These are phyloP conservation scores for Onygena corvina DNA, from an alignment of 2,329 filamentous ascomycete species.

Conservation along the genomic window DNA sequence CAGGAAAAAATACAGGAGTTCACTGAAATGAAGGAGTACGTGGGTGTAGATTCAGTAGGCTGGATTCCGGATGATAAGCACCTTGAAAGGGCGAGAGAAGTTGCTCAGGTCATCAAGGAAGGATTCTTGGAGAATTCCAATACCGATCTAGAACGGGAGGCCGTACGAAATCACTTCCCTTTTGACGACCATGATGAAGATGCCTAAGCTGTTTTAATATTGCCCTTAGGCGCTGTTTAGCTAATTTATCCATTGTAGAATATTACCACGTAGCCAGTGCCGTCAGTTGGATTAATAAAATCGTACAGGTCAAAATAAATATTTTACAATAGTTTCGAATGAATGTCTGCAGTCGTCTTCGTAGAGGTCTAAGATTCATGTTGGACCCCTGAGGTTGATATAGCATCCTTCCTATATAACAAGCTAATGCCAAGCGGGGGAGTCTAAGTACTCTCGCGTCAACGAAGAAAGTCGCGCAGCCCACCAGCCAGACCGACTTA, in stretches of 20 bases:
- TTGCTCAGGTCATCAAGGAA: slow-evolving; percentile 14
- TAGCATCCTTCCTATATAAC: no score
- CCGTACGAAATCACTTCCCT: slow-evolving; percentile 17
- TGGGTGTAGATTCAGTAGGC: slow-evolving; percentile 20
- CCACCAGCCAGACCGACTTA: no score
- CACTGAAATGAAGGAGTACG: slow-evolving; percentile 18
- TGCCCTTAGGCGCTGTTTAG: no score
- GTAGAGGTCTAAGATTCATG: no score
- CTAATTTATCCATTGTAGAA: no score
- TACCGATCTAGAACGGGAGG: slow-evolving; percentile 17
- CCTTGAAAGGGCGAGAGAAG: slow-evolving; percentile 16
- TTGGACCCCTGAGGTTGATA: no score
- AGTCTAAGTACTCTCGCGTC: no score
- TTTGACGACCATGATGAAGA: slow-evolving; percentile 19
- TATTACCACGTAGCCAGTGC: no score
- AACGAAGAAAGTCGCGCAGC: no score
- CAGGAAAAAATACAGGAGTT: slow-evolving; percentile 18
- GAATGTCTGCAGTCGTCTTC: no score
- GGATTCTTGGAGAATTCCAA: slow-evolving; percentile 19
- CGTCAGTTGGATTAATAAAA: slow-evolving; percentile 51
- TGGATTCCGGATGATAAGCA: slow-evolving; percentile 21
- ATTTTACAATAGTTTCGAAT: no score
- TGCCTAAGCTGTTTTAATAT: not conserved
- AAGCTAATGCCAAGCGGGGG: no score
- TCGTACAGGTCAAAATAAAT: slow-evolving; percentile 32